Evolutionary conservation across 75 land plant species (phyloP).

Genomic region (Pseudotsuga menziesii): DNA sequence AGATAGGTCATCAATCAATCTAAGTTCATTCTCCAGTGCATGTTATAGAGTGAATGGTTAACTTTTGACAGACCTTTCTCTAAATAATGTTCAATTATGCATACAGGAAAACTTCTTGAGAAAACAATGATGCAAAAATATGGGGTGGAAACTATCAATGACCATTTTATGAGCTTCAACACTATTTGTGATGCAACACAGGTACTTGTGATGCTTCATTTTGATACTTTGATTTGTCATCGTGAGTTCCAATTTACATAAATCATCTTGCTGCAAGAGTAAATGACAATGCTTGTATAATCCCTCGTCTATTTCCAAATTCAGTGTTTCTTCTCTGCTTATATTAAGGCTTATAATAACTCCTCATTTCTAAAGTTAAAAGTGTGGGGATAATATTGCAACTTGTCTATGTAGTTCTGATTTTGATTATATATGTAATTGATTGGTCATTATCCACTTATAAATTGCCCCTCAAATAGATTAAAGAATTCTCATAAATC

Average conservation of each 20-base stretch:
- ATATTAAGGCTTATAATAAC: too few relatives aligned
- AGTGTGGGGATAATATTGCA: too few relatives aligned
- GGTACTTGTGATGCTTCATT: slow-evolving; percentile 28
- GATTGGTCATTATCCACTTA: too few relatives aligned
- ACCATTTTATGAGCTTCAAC: slow-evolving; percentile 90
- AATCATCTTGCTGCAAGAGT: not conserved
- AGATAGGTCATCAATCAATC: slow-evolving; percentile 57
- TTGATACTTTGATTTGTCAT: not conserved
- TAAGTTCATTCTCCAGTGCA: not conserved
- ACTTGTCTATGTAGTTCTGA: too few relatives aligned
- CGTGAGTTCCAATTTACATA: not conserved
- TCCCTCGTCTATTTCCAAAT: too few relatives aligned
- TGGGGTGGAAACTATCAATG: slow-evolving; percentile 77
- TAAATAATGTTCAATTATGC: not conserved
- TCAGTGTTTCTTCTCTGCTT: too few relatives aligned
- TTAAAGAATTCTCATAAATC: too few relatives aligned
- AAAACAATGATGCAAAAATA: slow-evolving; percentile 87
- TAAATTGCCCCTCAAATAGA: too few relatives aligned
- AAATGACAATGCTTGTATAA: not conserved
- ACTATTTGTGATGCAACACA: slow-evolving; percentile 98
- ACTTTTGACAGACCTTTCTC: not conserved
- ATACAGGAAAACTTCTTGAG: slow-evolving; percentile 84
- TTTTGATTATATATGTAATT: too few relatives aligned
- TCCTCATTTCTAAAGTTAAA: too few relatives aligned
- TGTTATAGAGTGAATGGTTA: not conserved